Conservation (phyloP, 1,284 basidiomycete genomes). For the Hymenochaete sp. region DNA sequence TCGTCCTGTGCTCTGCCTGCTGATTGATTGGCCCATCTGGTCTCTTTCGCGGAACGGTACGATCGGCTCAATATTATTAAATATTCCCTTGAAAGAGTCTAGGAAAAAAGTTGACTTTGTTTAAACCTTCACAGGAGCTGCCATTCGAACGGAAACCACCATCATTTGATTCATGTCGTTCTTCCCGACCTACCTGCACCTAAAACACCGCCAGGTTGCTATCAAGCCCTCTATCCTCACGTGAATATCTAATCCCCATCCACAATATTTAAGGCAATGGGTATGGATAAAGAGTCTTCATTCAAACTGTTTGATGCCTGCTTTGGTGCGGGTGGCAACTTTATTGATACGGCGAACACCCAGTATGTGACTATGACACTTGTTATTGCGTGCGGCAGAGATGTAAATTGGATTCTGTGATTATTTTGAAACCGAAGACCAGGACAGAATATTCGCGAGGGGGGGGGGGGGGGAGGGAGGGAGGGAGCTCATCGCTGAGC, state of each 20-base stretch:
- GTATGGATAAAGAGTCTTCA: constrained; percentile 16
- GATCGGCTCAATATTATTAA: no score
- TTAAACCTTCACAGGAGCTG: background rate
- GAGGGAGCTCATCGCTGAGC: constrained; percentile 38
- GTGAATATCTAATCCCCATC: constrained; percentile 37
- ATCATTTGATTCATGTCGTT: no score
- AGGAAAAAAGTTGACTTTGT: no score
- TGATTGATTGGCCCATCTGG: no score
- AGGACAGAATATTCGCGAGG: constrained; percentile 34
- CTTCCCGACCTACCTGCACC: constrained; percentile 15
- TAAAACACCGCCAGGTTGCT: constrained; percentile 22
- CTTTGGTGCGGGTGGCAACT: constrained; percentile 19
- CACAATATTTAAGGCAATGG: constrained; percentile 37
- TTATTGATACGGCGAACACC: constrained; percentile 19
- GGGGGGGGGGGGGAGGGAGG: constrained; percentile 32
- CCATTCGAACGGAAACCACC: background rate
- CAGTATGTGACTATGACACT: constrained; percentile 10
- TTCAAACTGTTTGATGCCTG: constrained; percentile 22
- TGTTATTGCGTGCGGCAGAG: background rate
- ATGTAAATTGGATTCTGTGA: constrained; percentile 24
- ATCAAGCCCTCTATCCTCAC: constrained; percentile 34
- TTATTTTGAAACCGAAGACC: constrained; percentile 26
- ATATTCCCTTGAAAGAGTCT: no score
- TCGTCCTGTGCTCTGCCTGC: no score
- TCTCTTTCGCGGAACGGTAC: no score